Percentiles rank a stretch among this genome's conserved stretches.
phyloP scores from a whole-genome alignment of 2,329 filamentous ascomycete genomes.

The Penicillium rolfsii region DNA sequence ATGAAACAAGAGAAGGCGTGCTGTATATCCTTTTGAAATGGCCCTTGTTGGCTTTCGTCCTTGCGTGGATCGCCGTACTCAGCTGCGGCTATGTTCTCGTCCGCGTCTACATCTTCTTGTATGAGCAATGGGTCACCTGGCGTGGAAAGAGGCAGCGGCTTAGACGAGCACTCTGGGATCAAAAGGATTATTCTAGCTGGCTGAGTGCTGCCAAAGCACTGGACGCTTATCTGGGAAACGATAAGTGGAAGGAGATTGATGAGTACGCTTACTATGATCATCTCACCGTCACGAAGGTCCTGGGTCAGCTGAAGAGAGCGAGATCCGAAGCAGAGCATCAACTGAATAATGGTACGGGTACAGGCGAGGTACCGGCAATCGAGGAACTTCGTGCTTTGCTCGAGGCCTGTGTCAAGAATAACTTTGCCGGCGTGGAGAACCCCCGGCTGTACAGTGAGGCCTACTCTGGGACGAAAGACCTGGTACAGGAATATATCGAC shows the following conservation, averaged over 20 bases:
- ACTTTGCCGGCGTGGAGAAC: conserved; percentile 95
- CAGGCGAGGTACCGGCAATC: conserved; percentile 55
- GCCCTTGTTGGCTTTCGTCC: conserved; percentile 80
- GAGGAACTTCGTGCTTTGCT: conserved; percentile 77
- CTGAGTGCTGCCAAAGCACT: conserved; percentile 75
- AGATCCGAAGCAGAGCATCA: conserved; percentile 47
- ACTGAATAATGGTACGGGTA: conserved; percentile 32
- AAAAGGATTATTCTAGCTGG: conserved; percentile 82
- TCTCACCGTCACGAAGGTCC: conserved; percentile 76
- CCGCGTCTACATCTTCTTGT: conserved; percentile 84
- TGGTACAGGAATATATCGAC: conserved; percentile 88
- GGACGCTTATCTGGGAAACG: conserved; percentile 78
- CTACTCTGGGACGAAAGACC: conserved; percentile 94
- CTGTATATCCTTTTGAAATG: conserved; percentile 89
- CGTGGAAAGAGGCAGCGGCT: conserved; percentile 74
- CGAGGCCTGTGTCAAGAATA: conserved; percentile 94
- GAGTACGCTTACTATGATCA: conserved; percentile 82
- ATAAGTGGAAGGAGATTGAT: conserved; percentile 53
- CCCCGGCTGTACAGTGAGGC: conserved; percentile 94
- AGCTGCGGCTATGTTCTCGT: conserved; percentile 76
- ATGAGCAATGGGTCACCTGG: conserved; percentile 92
- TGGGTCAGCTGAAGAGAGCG: conserved; percentile 67
- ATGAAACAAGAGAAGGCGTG: conserved; percentile 93
- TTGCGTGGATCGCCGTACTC: conserved; percentile 77
- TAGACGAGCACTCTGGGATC: conserved; percentile 69